Conservation (phyloP, 2,329 filamentous ascomycete species). For the Colletotrichum aenigma region DNA sequence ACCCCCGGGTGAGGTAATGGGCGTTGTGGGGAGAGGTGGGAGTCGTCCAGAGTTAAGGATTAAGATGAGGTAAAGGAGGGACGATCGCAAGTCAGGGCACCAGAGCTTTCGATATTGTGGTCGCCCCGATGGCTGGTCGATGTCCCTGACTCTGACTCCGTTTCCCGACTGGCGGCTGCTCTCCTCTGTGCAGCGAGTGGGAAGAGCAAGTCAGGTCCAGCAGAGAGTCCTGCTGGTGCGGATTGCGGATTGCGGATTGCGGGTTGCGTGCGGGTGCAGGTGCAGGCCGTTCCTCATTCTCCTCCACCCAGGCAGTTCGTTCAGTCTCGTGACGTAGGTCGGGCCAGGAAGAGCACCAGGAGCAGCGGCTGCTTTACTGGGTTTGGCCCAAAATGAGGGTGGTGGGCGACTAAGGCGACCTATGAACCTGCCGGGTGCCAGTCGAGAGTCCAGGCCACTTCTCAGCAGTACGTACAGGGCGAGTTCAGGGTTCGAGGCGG, state of each 20-base stretch:
- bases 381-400: background rate
- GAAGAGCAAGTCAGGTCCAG: background rate
- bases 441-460: background rate
- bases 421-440: background rate
- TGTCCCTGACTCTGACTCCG: background rate
- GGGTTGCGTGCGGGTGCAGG: background rate
- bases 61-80: background rate
- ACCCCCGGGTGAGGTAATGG: constrained; percentile 5
- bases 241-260: background rate
- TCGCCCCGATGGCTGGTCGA: background rate
- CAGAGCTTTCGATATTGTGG: background rate
- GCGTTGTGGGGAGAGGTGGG: background rate
- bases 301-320: background rate
- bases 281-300: background rate
- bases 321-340: constrained; percentile 18
- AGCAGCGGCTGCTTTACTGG: background rate
- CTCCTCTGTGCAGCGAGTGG: background rate
- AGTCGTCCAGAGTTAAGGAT: constrained; percentile 3
- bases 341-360: constrained; percentile 2
- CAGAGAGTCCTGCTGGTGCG: background rate
- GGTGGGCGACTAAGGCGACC: background rate
- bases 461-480: background rate
- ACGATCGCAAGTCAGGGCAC: constrained; percentile 1
- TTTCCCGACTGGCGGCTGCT: background rate
- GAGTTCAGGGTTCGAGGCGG: background rate